Evolutionary conservation across 768 basidiomycete genomes (phyloP).

Genomic region (Termitomyces sp.): DNA sequence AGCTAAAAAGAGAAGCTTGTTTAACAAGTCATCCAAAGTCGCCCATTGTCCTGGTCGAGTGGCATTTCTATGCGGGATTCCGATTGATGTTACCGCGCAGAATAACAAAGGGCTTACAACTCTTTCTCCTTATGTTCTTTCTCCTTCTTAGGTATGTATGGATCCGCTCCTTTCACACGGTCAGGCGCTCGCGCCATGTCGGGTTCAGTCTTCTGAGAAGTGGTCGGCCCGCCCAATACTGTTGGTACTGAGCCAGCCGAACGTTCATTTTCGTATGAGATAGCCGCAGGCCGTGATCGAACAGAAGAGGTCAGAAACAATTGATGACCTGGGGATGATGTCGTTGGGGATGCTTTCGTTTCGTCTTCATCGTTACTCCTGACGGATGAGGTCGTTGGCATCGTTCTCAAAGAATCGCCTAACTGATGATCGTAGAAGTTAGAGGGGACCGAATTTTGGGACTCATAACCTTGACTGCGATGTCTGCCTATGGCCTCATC

Average conservation of each 20-base stretch:
- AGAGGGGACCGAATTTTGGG: constrained; percentile 69
- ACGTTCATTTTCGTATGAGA: constrained; percentile 34
- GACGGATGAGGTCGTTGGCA: constrained; percentile 45
- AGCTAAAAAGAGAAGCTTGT: constrained; percentile 77
- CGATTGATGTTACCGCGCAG: background rate
- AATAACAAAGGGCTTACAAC: constrained; percentile 7
- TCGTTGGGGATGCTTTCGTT: constrained; percentile 17
- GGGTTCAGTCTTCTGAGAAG: background rate
- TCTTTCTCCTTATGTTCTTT: constrained; percentile 38
- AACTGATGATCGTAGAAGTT: constrained; percentile 43
- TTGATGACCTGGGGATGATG: constrained; percentile 20
- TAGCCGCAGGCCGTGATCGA: constrained; percentile 51
- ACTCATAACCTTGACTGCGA: constrained; percentile 27
- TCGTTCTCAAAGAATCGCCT: constrained; percentile 51
- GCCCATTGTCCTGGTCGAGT: constrained; percentile 65
- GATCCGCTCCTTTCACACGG: constrained; percentile 9
- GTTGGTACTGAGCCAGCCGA: constrained; percentile 15
- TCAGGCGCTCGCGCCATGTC: background rate
- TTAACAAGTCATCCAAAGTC: constrained; percentile 72
- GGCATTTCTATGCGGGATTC: constrained; percentile 3
- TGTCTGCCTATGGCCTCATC: constrained; percentile 10
- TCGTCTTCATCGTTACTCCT: constrained; percentile 22
- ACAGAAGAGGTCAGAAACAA: constrained; percentile 41
- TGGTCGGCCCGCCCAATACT: background rate
- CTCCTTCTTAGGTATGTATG: constrained; percentile 25